These are phyloP conservation scores for Leucosporidium yakuticum DNA, from an alignment of 768 basidiomycete species.

Conservation along the genomic window DNA sequence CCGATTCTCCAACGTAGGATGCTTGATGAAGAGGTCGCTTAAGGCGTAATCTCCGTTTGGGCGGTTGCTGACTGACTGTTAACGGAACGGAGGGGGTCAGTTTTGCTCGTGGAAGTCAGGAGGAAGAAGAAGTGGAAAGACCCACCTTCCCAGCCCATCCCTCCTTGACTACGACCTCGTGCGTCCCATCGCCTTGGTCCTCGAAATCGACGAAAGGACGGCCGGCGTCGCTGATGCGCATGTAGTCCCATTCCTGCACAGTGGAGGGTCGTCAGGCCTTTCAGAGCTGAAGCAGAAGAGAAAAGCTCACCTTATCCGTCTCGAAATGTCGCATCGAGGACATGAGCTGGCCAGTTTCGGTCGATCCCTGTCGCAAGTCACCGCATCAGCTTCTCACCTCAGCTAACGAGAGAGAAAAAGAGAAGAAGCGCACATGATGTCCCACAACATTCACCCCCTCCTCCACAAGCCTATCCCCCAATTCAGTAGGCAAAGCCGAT, in stretches of 20 bases:
- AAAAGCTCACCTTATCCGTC: slow-evolving; percentile 47
- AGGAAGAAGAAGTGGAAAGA: too few species aligned
- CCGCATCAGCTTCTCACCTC: neutral
- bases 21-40: slow-evolving; percentile 53
- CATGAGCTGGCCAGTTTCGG: slow-evolving; percentile 42
- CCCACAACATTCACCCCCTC: slow-evolving; percentile 53
- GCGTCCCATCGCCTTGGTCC: slow-evolving; percentile 47
- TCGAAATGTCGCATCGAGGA: slow-evolving; percentile 52
- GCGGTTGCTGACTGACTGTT: slow-evolving; percentile 46
- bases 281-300: neutral
- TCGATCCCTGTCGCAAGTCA: neutral
- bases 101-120: too few species aligned
- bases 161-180: slow-evolving; percentile 52
- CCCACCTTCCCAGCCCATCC: slow-evolving; percentile 53
- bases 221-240: slow-evolving; percentile 42
- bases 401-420: neutral
- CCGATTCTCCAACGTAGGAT: slow-evolving; percentile 41
- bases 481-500: slow-evolving; percentile 53
- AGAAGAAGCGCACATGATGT: slow-evolving; percentile 45
- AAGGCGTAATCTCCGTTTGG: slow-evolving; percentile 56
- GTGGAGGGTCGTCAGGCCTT: neutral
- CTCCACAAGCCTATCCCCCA: slow-evolving; percentile 52
- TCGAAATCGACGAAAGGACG: slow-evolving; percentile 49
- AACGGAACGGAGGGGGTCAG: too few species aligned
- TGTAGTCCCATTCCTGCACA: slow-evolving; percentile 52